Evolutionary conservation across 1,284 basidiomycete genomes (phyloP), one percentile per base, ranked within the genome.

Genomic region (Tilletia setariae): DNA sequence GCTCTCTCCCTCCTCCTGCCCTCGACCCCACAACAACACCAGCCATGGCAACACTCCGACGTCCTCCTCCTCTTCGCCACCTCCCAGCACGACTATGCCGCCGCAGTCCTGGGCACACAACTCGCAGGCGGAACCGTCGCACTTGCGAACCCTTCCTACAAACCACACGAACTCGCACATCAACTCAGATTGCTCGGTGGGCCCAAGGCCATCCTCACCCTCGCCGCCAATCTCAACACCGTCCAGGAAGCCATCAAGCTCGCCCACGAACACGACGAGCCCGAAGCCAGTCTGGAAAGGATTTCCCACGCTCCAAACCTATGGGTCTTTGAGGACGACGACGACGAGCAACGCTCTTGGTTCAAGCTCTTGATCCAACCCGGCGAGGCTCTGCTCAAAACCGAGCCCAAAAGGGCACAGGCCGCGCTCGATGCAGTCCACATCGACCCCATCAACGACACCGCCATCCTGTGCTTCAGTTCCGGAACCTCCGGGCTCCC

Each of bases 111-210:
- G 11, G 80, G 76, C 51, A 67, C 75, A 49, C 77, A 79, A 71
- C 71, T 80, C 44, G 75, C 74, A 19, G 79, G 79, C 28, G 77
- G 73, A 30, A 71, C 76, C 28, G 72, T 75, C 1, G 79, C 77
- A 28, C 73, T 82, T 15, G 73, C 76, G 70, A 82, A 81, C 65
- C 80, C 80, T 1, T 73, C 76, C n/a, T 81, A 80, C 75, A 82
- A 76, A 46, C 67, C 78, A 4, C 46, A 30, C 13, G 80, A 82
- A 63, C 69, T 81, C 25, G 69, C 74, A 1, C 74, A 76, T 63
- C 75, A 79, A 67, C 70, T 81, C n/a, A 66, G 76, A 32, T 30
- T 61, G 15, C 30, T 61, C 28, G 56, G 56, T 21, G 16, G 28
- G 2, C 30, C 56, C 15, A 61, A 35, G 28, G 71, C 73, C n/a